phyloP scores from a whole-genome alignment of 139 green algal genomes.

The Haematococcus lacustris region DNA sequence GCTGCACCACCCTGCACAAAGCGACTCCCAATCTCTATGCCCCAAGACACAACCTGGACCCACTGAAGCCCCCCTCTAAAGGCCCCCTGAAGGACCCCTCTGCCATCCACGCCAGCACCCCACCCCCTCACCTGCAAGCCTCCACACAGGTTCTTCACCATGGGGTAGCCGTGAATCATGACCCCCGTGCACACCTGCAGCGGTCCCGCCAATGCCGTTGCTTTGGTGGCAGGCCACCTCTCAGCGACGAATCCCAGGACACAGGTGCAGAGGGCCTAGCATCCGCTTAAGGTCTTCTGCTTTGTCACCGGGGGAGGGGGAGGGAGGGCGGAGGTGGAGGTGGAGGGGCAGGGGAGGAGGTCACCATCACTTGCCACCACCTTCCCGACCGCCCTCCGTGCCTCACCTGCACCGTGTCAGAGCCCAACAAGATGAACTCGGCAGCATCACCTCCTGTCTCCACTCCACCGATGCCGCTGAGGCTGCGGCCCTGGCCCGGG shows the following conservation, averaged over 20 bases:
- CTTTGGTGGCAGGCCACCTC: background rate
- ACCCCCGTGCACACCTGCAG: constrained; percentile 92
- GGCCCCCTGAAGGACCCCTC: too few relatives aligned
- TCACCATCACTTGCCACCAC: background rate
- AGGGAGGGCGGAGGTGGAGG: too few relatives aligned
- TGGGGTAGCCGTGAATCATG: constrained; percentile 93
- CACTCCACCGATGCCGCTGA: constrained; percentile 87
- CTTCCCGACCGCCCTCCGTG: background rate
- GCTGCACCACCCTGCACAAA: background rate
- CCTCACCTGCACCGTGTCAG: constrained; percentile 86
- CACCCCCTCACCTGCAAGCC: constrained; percentile 61
- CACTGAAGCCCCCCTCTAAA: background rate
- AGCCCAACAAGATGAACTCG: constrained; percentile 93
- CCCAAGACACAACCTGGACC: background rate
- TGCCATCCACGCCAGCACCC: background rate
- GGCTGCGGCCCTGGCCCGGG: constrained; percentile 17
- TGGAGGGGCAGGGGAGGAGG: too few relatives aligned
- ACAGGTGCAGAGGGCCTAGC: background rate
- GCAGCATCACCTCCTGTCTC: constrained; percentile 87
- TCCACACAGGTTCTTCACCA: constrained; percentile 84
- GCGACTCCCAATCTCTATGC: background rate
- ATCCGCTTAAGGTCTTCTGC: background rate
- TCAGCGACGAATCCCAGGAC: too few relatives aligned
- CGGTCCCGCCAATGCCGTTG: background rate
- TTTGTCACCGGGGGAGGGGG: too few relatives aligned